These are phyloP conservation scores for Rhizopogon vesiculosus DNA, from an alignment of 768 basidiomycete genomes.

Conservation along the genomic window DNA sequence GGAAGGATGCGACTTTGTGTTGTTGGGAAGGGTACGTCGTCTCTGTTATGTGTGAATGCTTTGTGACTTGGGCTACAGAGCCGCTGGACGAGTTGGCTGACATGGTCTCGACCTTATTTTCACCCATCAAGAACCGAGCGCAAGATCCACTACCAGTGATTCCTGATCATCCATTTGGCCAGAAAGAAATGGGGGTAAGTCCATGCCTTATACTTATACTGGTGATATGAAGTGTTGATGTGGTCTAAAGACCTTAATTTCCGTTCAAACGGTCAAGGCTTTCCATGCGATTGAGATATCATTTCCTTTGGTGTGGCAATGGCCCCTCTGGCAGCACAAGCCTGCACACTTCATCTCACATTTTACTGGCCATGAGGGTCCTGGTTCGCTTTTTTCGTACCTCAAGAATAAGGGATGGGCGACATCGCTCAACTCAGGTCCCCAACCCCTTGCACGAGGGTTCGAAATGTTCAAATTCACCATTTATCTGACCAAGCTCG, in stretches of 20 bases:
- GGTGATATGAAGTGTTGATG: slow-evolving; percentile 6
- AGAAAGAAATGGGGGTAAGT: slow-evolving; percentile 66
- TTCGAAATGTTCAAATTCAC: slow-evolving; percentile 90
- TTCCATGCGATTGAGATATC: slow-evolving; percentile 81
- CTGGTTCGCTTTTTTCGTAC: slow-evolving; percentile 87
- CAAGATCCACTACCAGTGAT: slow-evolving; percentile 58
- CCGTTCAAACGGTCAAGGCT: slow-evolving; percentile 85
- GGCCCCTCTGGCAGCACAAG: slow-evolving; percentile 71
- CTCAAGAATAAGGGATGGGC: slow-evolving; percentile 89
- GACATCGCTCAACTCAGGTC: slow-evolving; percentile 65
- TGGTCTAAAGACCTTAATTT: slow-evolving; percentile 63
- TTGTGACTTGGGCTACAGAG: slow-evolving; percentile 38
- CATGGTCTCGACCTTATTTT: slow-evolving; percentile 62
- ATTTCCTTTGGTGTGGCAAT: slow-evolving; percentile 72
- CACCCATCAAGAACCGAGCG: slow-evolving; percentile 63
- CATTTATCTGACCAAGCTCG: slow-evolving; percentile 75
- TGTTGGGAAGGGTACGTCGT: slow-evolving; percentile 63
- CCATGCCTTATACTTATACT: slow-evolving; percentile 3
- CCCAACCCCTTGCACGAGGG: slow-evolving; percentile 69
- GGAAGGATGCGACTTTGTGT: slow-evolving; percentile 78
- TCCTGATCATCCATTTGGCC: slow-evolving; percentile 71
- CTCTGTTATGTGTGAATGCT: not conserved
- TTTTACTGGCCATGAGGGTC: slow-evolving; percentile 89
- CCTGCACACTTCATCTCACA: slow-evolving; percentile 74
- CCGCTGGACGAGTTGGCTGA: slow-evolving; percentile 67